phyloP scores from a whole-genome alignment of 23 red algal species.

The Agarophyton chilense region DNA sequence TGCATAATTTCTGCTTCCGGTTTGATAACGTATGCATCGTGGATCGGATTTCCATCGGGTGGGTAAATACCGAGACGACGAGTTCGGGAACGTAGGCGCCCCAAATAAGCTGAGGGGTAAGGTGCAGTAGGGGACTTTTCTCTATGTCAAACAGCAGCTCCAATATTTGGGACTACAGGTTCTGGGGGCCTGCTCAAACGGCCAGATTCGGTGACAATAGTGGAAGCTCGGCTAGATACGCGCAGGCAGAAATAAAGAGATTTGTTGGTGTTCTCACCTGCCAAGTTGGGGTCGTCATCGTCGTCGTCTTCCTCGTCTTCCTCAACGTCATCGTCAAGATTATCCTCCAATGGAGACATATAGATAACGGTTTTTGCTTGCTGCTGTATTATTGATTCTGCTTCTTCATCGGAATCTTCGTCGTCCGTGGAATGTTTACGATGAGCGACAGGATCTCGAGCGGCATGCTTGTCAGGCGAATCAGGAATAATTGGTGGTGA shows the following conservation, averaged over 20 bases:
- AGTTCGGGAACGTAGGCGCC: constrained; percentile 5
- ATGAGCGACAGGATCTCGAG: neutral
- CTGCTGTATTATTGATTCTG: neutral
- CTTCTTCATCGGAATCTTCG: neutral
- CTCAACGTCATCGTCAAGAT: neutral
- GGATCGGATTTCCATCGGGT: neutral
- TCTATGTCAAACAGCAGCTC: too few relatives aligned
- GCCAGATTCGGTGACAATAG: constrained; percentile 40
- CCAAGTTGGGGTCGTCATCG: neutral
- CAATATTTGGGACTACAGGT: too few relatives aligned
- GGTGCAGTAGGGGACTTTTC: too few relatives aligned
- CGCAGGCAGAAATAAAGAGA: neutral
- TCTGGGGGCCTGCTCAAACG: constrained; percentile 46
- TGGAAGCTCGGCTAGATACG: neutral
- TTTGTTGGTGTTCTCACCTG: neutral
- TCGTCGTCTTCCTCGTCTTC: neutral
- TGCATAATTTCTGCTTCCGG: neutral
- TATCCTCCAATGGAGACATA: too few relatives aligned
- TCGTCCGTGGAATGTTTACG: neutral
- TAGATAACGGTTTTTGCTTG: neutral
- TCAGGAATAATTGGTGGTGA: neutral
- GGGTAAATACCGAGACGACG: neutral
- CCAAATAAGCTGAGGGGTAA: too few relatives aligned
- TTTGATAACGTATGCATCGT: too few relatives aligned
- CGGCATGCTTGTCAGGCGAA: too few relatives aligned